A percentile compares a stretch with the other conserved stretches of the same genome.
Evolutionary conservation across 169 alveolate species (phyloP).

Genomic region (Plasmodium relictum): DNA sequence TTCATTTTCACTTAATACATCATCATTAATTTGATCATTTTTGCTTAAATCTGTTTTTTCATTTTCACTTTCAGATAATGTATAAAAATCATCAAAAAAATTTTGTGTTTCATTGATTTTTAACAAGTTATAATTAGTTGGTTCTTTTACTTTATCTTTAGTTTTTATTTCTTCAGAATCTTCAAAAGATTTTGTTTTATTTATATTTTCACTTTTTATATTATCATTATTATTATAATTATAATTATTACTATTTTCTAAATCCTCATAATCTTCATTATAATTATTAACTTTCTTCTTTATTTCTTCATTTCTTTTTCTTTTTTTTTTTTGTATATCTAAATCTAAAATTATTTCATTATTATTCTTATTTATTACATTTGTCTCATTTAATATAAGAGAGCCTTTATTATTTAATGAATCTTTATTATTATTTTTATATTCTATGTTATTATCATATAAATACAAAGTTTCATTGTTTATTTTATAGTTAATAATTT

Average conservation of each 20-base stretch:
- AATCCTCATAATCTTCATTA: neutral
- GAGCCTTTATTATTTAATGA: neutral
- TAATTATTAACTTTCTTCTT: neutral
- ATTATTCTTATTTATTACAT: neutral
- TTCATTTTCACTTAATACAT: slow-evolving; percentile 6
- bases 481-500: too few species aligned
- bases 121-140: neutral
- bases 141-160: neutral
- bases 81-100: neutral
- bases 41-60: slow-evolving; percentile 2
- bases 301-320: neutral
- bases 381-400: neutral
- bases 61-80: slow-evolving; percentile 5
- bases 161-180: neutral
- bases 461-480: neutral
- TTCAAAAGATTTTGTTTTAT: neutral
- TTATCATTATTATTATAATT: neutral
- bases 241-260: neutral
- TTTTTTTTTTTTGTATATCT: neutral
- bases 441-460: slow-evolving; percentile 4
- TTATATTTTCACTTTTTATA: neutral
- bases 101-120: slow-evolving; percentile 2
- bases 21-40: neutral
- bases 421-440: neutral
- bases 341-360: neutral